Conservation (phyloP, 192 early-diverging fungal genomes). For the Radiomyces spectabilis region DNA sequence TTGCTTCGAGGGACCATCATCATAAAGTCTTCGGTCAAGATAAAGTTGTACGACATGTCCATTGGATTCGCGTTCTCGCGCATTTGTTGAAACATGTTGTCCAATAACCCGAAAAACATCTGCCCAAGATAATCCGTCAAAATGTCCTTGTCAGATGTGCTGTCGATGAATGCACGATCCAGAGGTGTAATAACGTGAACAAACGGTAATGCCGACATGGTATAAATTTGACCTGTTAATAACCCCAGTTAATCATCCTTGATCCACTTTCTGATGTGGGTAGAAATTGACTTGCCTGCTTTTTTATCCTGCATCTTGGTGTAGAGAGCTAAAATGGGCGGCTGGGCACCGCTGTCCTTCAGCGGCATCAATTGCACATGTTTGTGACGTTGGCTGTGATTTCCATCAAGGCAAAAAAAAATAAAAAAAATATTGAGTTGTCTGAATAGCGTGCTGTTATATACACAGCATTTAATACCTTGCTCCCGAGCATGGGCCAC, state of each 20-base stretch:
- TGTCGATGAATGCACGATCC: slow-evolving; percentile 8
- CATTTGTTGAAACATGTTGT: slow-evolving; percentile 39
- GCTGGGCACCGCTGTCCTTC: not conserved
- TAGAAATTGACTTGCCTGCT: slow-evolving; percentile 22
- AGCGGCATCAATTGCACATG: slow-evolving; percentile 51
- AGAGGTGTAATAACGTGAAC: slow-evolving; percentile 32
- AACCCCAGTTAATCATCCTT: not conserved
- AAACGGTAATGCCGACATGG: slow-evolving; percentile 34
- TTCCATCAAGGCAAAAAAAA: not conserved
- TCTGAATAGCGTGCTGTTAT: too few species aligned
- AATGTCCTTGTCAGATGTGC: not conserved
- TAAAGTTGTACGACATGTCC: slow-evolving; percentile 40
- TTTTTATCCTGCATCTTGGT: slow-evolving; percentile 25
- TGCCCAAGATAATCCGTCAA: slow-evolving; percentile 36
- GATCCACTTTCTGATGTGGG: not conserved
- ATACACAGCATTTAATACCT: slow-evolving; percentile 19
- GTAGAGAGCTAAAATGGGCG: slow-evolving; percentile 36
- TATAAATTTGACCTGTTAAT: slow-evolving; percentile 36
- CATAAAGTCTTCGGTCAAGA: slow-evolving; percentile 45
- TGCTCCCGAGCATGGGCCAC: slow-evolving; percentile 44
- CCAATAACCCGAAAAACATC: slow-evolving; percentile 40
- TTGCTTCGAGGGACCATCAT: slow-evolving; percentile 42
- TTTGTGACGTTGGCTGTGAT: slow-evolving; percentile 46
- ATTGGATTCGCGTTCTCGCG: slow-evolving; percentile 27
- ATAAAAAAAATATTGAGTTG: not conserved